Percentiles rank a stretch among this genome's conserved stretches.
These are phyloP conservation scores for Nannizziopsis arthrosporioides DNA, from an alignment of 2,329 filamentous ascomycete genomes.

Conservation along the genomic window DNA sequence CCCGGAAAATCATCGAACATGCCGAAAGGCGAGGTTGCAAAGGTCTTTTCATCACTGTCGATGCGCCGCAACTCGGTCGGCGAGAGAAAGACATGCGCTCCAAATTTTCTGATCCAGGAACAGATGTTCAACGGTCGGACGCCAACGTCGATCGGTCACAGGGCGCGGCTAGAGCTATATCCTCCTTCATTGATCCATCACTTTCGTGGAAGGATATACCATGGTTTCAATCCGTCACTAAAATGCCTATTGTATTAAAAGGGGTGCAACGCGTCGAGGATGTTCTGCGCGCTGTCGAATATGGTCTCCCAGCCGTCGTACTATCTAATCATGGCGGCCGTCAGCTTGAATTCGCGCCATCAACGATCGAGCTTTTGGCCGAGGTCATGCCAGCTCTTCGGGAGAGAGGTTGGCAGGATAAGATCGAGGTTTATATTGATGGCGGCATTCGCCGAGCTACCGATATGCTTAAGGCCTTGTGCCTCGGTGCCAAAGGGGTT, in stretches of 20 bases:
- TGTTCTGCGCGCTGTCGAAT: slow-evolving; percentile 72
- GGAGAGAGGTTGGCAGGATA: slow-evolving; percentile 58
- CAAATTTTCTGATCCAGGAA: slow-evolving; percentile 77
- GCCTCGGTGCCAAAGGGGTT: slow-evolving; percentile 80
- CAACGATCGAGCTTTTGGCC: slow-evolving; percentile 77
- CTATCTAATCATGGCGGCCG: slow-evolving; percentile 92
- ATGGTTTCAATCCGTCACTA: slow-evolving; percentile 83
- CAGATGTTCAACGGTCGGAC: slow-evolving; percentile 59
- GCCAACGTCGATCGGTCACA: slow-evolving; percentile 72
- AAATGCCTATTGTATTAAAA: slow-evolving; percentile 93
- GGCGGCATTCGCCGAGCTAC: slow-evolving; percentile 82
- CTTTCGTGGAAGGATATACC: slow-evolving; percentile 88
- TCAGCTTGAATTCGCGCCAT: slow-evolving; percentile 84
- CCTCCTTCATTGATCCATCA: slow-evolving; percentile 89
- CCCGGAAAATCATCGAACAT: slow-evolving; percentile 77
- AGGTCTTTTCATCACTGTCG: slow-evolving; percentile 94
- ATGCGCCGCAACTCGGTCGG: slow-evolving; percentile 87
- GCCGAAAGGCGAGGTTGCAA: slow-evolving; percentile 87
- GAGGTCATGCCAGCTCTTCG: slow-evolving; percentile 85
- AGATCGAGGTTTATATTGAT: slow-evolving; percentile 81
- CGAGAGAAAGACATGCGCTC: slow-evolving; percentile 96
- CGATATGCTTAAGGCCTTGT: slow-evolving; percentile 90
- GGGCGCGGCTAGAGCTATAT: slow-evolving; percentile 88
- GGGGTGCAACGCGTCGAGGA: slow-evolving; percentile 94
- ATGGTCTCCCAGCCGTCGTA: slow-evolving; percentile 76